Conservation (phyloP, 148 eudicot species). For the Silene uniflora region DNA sequence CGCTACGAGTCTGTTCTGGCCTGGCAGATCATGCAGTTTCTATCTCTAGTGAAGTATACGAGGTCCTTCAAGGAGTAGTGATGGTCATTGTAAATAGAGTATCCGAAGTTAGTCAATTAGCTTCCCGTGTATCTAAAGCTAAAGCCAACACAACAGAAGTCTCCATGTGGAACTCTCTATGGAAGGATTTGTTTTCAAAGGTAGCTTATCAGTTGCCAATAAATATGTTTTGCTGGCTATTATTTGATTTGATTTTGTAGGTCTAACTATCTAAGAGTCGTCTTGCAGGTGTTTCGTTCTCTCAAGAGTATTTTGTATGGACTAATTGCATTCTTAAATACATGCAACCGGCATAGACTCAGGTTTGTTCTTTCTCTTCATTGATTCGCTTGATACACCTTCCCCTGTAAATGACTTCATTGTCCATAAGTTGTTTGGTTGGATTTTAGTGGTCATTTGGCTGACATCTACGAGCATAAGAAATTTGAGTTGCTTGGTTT, state of each 20-base stretch:
- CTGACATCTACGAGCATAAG: too few species aligned
- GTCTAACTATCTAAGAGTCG: background rate
- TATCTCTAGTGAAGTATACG: constrained; percentile 23
- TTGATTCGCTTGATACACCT: background rate
- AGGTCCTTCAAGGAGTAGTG: constrained; percentile 32
- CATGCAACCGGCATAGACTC: constrained; percentile 88
- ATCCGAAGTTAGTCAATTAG: constrained; percentile 18
- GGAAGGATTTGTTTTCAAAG: constrained; percentile 89
- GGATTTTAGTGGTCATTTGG: too few species aligned
- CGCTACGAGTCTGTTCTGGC: too few species aligned
- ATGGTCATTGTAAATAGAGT: constrained; percentile 26
- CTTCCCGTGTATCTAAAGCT: constrained; percentile 42
- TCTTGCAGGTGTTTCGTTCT: constrained; percentile 70
- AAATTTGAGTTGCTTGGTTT: too few species aligned
- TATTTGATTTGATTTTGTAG: background rate
- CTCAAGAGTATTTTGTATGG: constrained; percentile 70
- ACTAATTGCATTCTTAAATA: constrained; percentile 61
- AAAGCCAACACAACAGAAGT: constrained; percentile 54
- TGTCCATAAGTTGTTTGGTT: background rate
- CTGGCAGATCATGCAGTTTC: too few species aligned
- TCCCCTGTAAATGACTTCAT: background rate
- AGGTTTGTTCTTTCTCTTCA: constrained; percentile 41
- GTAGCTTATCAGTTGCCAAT: constrained; percentile 28
- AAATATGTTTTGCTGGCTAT: background rate
- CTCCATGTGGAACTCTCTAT: constrained; percentile 39